phyloP scores from a whole-genome alignment of 208 protist genomes.

The Leishmania tropica region DNA sequence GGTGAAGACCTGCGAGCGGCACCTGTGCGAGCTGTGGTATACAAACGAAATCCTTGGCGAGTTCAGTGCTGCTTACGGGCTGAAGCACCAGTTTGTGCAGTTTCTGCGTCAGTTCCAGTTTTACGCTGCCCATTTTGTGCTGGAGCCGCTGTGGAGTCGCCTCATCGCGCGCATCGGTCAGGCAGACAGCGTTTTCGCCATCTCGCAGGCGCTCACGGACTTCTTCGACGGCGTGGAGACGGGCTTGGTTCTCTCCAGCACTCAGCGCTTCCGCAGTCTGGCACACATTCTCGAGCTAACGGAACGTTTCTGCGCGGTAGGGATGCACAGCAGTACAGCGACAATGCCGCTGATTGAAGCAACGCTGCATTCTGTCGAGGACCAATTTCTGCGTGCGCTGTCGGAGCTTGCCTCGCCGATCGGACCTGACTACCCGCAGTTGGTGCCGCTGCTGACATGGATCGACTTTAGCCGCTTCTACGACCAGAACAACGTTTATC shows the following conservation, averaged over 20 bases:
- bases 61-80: slow-evolving; percentile 67
- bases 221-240: slow-evolving; percentile 77
- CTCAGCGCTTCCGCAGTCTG: slow-evolving; percentile 74
- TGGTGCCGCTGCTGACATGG: slow-evolving; percentile 85
- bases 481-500: slow-evolving; percentile 80
- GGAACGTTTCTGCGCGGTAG: slow-evolving; percentile 80
- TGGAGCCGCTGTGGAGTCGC: slow-evolving; percentile 82
- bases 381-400: slow-evolving; percentile 64
- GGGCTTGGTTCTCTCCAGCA: slow-evolving; percentile 76
- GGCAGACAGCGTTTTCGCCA: slow-evolving; percentile 71
- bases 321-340: slow-evolving; percentile 55
- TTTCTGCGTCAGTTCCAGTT: slow-evolving; percentile 91
- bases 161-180: slow-evolving; percentile 68
- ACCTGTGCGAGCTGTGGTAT: slow-evolving; percentile 61
- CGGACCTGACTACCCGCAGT: slow-evolving; percentile 79
- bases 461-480: slow-evolving; percentile 90
- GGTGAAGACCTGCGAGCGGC: slow-evolving; percentile 84
- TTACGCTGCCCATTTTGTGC: slow-evolving; percentile 86
- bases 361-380: slow-evolving; percentile 63
- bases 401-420: slow-evolving; percentile 82
- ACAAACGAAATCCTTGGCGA: slow-evolving; percentile 46
- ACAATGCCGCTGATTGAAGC: slow-evolving; percentile 58
- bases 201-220: slow-evolving; percentile 67
- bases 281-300: slow-evolving; percentile 67
- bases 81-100: slow-evolving; percentile 87